These are phyloP conservation scores for Fomitopsis serialis DNA, from an alignment of 768 basidiomycete genomes.

Conservation along the genomic window DNA sequence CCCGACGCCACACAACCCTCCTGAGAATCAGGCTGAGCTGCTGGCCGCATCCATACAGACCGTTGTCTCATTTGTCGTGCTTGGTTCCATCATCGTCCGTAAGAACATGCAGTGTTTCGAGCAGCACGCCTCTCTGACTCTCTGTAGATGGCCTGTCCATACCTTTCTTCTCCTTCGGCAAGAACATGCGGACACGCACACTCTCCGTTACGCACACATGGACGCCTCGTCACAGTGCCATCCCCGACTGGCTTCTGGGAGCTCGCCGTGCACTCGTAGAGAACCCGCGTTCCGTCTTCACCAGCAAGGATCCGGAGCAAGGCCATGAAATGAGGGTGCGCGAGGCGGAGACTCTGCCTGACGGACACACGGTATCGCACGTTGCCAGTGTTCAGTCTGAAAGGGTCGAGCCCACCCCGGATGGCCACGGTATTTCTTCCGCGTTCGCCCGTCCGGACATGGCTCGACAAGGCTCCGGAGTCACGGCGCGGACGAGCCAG, in stretches of 20 bases:
- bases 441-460: neutral
- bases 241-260: constrained; percentile 43
- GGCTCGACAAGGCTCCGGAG: neutral
- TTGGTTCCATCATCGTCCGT: constrained; percentile 84
- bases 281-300: neutral
- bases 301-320: neutral
- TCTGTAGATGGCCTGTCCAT: constrained; percentile 61
- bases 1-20: constrained; percentile 51
- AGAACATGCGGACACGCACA: constrained; percentile 40
- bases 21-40: constrained; percentile 62
- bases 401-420: neutral
- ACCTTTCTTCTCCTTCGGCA: constrained; percentile 56
- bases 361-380: neutral
- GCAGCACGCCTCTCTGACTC: neutral
- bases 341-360: neutral
- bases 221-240: constrained; percentile 25
- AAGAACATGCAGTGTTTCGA: too few species aligned
- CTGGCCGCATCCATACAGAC: constrained; percentile 73
- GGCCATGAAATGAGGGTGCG: neutral
- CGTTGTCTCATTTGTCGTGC: constrained; percentile 82
- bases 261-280: constrained; percentile 19
- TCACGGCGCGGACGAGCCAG: neutral
- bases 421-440: neutral
- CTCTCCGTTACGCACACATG: constrained; percentile 40
- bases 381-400: neutral